Conservation (phyloP, 1,139 yeast genomes). For the Candida sp. region DNA sequence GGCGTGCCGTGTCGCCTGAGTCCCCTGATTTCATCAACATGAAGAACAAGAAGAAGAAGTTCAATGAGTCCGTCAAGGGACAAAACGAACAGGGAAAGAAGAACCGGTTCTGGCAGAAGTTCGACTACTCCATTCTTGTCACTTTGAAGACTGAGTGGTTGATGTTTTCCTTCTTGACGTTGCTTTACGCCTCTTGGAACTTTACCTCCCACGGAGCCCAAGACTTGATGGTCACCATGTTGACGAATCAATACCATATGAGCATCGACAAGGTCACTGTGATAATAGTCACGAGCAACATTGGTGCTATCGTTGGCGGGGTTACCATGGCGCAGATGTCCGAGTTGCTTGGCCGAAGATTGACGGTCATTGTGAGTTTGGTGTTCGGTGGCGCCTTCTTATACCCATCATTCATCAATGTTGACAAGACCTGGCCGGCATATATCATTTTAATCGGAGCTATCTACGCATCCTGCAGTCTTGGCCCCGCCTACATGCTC, state of each 20-base stretch:
- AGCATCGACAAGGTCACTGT: slow-evolving; percentile 42
- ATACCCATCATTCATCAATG: slow-evolving; percentile 35
- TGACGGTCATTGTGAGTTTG: slow-evolving; percentile 39
- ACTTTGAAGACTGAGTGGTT: slow-evolving; percentile 46
- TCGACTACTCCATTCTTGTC: slow-evolving; percentile 19
- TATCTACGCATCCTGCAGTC: slow-evolving; percentile 45
- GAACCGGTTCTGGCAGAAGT: slow-evolving; percentile 10
- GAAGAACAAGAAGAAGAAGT: slow-evolving; percentile 18
- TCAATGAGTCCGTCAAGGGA: slow-evolving; percentile 11
- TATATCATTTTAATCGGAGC: slow-evolving; percentile 26
- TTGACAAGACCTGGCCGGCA: slow-evolving; percentile 34
- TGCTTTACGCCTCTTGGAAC: slow-evolving; percentile 53
- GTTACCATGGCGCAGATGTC: slow-evolving; percentile 47
- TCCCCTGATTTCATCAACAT: slow-evolving; percentile 28
- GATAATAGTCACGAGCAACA: slow-evolving; percentile 48
- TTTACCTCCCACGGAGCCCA: slow-evolving; percentile 61
- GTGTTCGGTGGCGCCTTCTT: slow-evolving; percentile 35
- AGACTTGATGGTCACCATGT: slow-evolving; percentile 55
- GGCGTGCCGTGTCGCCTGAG: slow-evolving; percentile 40
- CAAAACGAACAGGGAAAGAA: background rate
- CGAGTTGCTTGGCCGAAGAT: slow-evolving; percentile 51
- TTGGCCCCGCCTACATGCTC: slow-evolving; percentile 37
- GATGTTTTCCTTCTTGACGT: slow-evolving; percentile 44
- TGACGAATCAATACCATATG: slow-evolving; percentile 42
- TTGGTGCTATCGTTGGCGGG: slow-evolving; percentile 57